Evolutionary conservation across 1,284 basidiomycete species (phyloP).

Genomic region (Meira miltonrushii): DNA sequence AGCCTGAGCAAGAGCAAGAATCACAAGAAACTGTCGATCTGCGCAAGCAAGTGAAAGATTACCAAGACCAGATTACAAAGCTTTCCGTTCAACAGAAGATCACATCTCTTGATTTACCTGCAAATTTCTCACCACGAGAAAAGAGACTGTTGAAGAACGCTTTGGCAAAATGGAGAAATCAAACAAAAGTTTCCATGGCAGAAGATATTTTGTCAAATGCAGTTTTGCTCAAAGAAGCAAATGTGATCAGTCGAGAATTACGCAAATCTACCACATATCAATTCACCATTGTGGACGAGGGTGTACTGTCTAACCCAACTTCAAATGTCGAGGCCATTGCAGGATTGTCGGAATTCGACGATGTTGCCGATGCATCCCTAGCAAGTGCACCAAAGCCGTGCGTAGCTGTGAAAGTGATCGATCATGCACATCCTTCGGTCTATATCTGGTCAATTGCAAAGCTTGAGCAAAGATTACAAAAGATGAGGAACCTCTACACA

Average conservation of each 20-base stretch:
- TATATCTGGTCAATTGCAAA: conserved; percentile 75
- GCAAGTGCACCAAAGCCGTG: conserved; percentile 58
- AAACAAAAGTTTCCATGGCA: conserved; percentile 64
- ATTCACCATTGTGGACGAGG: conserved; percentile 79
- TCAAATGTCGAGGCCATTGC: conserved; percentile 76
- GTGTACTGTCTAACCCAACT: conserved; percentile 69
- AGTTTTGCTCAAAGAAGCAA: conserved; percentile 85
- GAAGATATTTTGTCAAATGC: conserved; percentile 80
- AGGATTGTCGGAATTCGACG: conserved; percentile 81
- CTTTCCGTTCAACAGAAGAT: conserved; percentile 18
- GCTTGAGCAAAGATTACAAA: conserved; percentile 77
- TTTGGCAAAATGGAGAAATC: conserved; percentile 73
- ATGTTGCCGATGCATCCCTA: conserved; percentile 54
- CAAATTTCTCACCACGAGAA: conserved; percentile 26
- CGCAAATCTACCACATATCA: conserved; percentile 83
- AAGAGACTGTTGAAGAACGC: conserved; percentile 59
- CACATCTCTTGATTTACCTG: conserved; percentile 7
- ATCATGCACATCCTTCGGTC: conserved; percentile 29
- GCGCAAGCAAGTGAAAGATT: conserved; percentile 38
- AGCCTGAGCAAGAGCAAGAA: conserved; percentile 9
- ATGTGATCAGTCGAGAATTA: conserved; percentile 59
- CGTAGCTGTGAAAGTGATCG: conserved; percentile 79
- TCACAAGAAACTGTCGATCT: conserved; percentile 17
- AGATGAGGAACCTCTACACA: conserved; percentile 89
- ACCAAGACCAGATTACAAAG: conserved; percentile 34